phyloP scores from a whole-genome alignment of 441 rosid species.

The Euphorbia schlechtendalii region DNA sequence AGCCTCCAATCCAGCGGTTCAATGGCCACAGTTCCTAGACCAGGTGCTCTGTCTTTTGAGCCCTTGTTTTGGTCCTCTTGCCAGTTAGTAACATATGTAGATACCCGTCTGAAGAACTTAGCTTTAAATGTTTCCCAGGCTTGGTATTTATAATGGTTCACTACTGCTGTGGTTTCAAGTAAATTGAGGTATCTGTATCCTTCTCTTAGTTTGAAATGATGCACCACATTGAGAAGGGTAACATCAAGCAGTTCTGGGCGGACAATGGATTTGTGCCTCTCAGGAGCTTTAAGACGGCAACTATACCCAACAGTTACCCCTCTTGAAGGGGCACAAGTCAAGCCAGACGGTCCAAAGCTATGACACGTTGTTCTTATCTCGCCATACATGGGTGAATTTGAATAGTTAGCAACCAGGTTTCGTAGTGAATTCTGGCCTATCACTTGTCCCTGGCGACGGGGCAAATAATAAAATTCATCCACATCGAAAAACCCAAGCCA shows the following conservation, averaged over 20 bases:
- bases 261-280: conserved; percentile 84
- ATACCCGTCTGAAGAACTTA: conserved; percentile 84
- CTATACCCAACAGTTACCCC: conserved; percentile 88
- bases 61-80: conserved; percentile 83
- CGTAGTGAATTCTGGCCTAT: conserved; percentile 48
- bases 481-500: conserved; percentile 96
- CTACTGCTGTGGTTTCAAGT: conserved; percentile 54
- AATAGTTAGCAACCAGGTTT: conserved; percentile 56
- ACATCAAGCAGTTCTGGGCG: conserved; percentile 49
- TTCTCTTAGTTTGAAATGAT: conserved; percentile 59
- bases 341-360: conserved; percentile 87
- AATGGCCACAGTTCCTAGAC: conserved; percentile 78
- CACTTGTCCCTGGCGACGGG: conserved; percentile 32
- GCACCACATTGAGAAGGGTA: conserved; percentile 82
- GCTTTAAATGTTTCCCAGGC: conserved; percentile 84
- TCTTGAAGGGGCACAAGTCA: conserved; percentile 50
- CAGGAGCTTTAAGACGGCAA: conserved; percentile 75
- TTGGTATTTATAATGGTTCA: conserved; percentile 95
- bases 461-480: conserved; percentile 88
- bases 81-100: conserved; percentile 93
- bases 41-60: conserved; percentile 90
- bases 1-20: conserved; percentile 75
- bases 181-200: conserved; percentile 58
- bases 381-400: conserved; percentile 40
- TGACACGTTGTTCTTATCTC: conserved; percentile 86